These are phyloP conservation scores for Fistulinella cinereoalba DNA, from an alignment of 1,284 basidiomycete species.

Conservation along the genomic window DNA sequence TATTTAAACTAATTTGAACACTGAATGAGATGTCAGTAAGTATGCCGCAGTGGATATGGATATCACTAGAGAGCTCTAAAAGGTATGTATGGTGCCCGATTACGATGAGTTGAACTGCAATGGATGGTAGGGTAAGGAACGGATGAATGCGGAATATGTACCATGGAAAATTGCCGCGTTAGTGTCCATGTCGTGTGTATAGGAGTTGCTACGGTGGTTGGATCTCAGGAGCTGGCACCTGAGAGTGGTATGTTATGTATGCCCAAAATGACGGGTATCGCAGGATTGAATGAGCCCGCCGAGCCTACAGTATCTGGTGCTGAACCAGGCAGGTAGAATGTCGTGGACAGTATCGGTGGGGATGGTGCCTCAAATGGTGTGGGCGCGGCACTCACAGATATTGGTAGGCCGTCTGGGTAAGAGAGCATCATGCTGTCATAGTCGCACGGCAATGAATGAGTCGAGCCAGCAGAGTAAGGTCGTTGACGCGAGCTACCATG, in stretches of 20 bases:
- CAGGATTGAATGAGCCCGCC: conserved; percentile 8
- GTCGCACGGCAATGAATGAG: conserved; percentile 13
- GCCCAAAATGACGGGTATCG: conserved; percentile 12
- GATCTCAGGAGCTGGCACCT: conserved; percentile 4
- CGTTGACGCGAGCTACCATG: conserved; percentile 11
- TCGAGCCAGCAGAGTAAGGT: conserved; percentile 24
- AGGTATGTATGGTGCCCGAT: conserved; percentile 16
- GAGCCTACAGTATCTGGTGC: conserved; percentile 8
- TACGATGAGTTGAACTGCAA: conserved; percentile 15
- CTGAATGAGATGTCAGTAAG: conserved; percentile 9
- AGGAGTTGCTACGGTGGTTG: conserved; percentile 4
- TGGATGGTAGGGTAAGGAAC: conserved; percentile 6
- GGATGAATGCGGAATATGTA: conserved; percentile 21
- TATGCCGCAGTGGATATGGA: conserved; percentile 15
- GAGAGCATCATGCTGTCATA: conserved; percentile 7
- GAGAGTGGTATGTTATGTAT: conserved; percentile 16
- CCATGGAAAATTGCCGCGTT: conserved; percentile 13
- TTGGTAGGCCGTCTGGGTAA: conserved; percentile 9
- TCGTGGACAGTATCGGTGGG: conserved; percentile 36
- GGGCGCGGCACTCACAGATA: conserved; percentile 5
- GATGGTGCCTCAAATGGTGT: conserved; percentile 22
- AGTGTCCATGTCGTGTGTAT: conserved; percentile 2
- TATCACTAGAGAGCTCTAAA: conserved; percentile 22
- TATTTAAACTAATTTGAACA: conserved; percentile 15
- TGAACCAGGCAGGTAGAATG: conserved; percentile 35